These are phyloP conservation scores for Brassica hybrid DNA, from an alignment of 441 rosid genomes.

Conservation along the genomic window DNA sequence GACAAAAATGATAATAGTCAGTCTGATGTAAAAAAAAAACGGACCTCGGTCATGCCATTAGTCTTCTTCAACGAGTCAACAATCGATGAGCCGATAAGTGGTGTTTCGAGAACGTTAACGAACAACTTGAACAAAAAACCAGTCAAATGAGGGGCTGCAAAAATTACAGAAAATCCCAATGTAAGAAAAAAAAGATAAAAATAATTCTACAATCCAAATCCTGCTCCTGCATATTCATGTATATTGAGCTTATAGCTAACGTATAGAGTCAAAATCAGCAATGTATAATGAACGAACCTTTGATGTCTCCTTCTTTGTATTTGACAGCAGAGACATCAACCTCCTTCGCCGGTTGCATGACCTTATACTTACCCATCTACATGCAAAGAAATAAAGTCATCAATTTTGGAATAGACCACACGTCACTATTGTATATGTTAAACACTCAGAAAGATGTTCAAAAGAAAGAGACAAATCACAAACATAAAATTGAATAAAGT, in stretches of 20 bases:
- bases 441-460: no score
- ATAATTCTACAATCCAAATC: neutral
- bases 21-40: neutral
- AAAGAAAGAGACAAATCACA: no score
- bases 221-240: neutral
- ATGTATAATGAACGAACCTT: constrained; percentile 48
- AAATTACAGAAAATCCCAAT: constrained; percentile 7
- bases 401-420: no score
- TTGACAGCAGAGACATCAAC: constrained; percentile 62
- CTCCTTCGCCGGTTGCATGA: constrained; percentile 62
- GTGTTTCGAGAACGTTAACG: constrained; percentile 64
- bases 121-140: constrained; percentile 66
- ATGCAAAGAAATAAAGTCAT: neutral
- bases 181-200: neutral
- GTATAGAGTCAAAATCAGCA: neutral
- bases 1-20: neutral
- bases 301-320: constrained; percentile 59
- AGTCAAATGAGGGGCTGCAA: constrained; percentile 81
- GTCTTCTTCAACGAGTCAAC: constrained; percentile 61
- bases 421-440: no score
- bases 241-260: neutral
- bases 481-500: no score
- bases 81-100: constrained; percentile 66
- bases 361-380: constrained; percentile 69
- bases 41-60: constrained; percentile 65